Base-by-base conservation (phyloP, 768 basidiomycete genomes). In the Lactarius psammicola region DNA sequence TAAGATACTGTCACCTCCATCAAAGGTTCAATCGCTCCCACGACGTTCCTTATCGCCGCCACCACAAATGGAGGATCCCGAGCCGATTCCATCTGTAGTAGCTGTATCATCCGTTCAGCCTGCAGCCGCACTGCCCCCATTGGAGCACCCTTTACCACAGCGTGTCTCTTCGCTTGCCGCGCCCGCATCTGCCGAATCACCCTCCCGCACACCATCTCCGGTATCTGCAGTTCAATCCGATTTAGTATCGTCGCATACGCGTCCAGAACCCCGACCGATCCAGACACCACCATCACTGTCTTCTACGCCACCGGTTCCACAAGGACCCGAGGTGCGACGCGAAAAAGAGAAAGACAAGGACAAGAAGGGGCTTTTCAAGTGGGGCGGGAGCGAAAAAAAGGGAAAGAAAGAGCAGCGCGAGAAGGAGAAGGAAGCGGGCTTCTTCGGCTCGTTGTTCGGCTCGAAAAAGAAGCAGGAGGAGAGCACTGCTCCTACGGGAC, bases 391-490 rank as follows among this genome's bases (percentile, higher is more conserved):
- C 67, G 79, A 76, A 68, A 82, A 79, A 67, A 78, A 73, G 59
- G 82, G 84, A 71, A 83, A 82, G 74, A 82, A 84, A 68, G 79
- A 80, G 53, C 84, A 67, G 69, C 85, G 84, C 72, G 81, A 81
- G 66, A 81, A 82, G 69, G 87, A 89, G 72, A 87, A 87, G 74
- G 88, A 90, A n/a, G 78, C 85, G 23, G 83, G 94, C 2, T 97
- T 98, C 80, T 94, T 98, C 69, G 94, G 94, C 2, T 93, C 92
- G 13, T 80, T 98, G 4, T 98, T 98, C 74, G 87, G 93, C 28
- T 82, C 88, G 69, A 87, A 84, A 75, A 94, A 92, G 82, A 97
- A 95, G 82, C 87, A 87, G 71, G 89, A 92, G 49, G 92, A 95
- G 53, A 75, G 79, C 17, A 75, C 80, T 54, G 75, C 80, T 56